Percentiles rank a stretch among this genome's conserved stretches.
Conservation (phyloP, 2,329 filamentous ascomycete genomes). For the Blastomyces parvus region DNA sequence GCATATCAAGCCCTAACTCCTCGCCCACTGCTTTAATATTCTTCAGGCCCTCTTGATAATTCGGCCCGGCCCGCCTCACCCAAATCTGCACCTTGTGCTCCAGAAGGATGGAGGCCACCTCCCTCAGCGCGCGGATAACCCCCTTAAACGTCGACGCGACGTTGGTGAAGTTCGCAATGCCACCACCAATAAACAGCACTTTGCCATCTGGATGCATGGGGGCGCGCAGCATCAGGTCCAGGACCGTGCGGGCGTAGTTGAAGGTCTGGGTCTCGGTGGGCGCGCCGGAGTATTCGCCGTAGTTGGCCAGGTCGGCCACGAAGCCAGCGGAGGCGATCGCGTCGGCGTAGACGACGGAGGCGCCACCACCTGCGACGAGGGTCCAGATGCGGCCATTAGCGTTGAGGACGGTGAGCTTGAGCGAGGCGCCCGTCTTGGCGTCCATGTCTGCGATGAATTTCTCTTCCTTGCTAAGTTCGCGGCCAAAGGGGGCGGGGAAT, state of each 20-base stretch:
- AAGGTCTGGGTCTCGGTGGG: slow-evolving; percentile 98
- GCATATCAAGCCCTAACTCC: slow-evolving; percentile 92
- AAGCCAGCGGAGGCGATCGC: slow-evolving; percentile 95
- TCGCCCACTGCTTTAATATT: slow-evolving; percentile 97
- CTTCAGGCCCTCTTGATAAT: slow-evolving; percentile 99
- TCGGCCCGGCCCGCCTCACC: slow-evolving; percentile 83
- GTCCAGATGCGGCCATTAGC: slow-evolving; percentile 90
- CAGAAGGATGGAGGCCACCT: slow-evolving; percentile 71
- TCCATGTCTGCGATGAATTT: slow-evolving; percentile 98
- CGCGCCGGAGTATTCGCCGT: slow-evolving; percentile 98
- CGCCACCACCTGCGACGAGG: slow-evolving; percentile 96
- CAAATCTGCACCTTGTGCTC: slow-evolving; percentile 99
- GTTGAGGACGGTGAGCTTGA: slow-evolving; percentile 97
- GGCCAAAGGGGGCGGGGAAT: slow-evolving; percentile 97
- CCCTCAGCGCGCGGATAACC: slow-evolving; percentile 90
- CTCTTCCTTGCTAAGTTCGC: slow-evolving; percentile 97
- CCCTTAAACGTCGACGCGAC: slow-evolving; percentile 99
- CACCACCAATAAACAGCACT: slow-evolving; percentile 98
- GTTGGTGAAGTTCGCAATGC: slow-evolving; percentile 99
- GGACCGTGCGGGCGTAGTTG: slow-evolving; percentile 95
- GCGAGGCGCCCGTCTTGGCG: slow-evolving; percentile 96
- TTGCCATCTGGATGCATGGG: slow-evolving; percentile 81
- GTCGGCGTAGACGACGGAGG: slow-evolving; percentile 97
- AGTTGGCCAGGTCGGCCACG: slow-evolving; percentile 95
- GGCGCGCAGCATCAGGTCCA: slow-evolving; percentile 94